These are phyloP conservation scores for Candida qinlingensis DNA, from an alignment of 805 yeast species.

Conservation along the genomic window DNA sequence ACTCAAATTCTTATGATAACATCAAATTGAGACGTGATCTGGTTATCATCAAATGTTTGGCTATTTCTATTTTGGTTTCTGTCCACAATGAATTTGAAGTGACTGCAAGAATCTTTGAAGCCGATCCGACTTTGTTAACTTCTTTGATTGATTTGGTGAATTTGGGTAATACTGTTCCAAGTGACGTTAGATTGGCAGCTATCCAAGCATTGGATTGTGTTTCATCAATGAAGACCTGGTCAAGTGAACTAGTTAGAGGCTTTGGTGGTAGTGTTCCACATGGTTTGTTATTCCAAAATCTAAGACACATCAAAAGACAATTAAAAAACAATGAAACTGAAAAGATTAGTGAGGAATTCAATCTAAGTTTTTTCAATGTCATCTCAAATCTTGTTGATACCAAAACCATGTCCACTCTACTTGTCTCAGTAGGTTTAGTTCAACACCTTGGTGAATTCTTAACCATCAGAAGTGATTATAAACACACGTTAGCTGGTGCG, in stretches of 20 bases:
- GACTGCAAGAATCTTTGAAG: constrained; percentile 61
- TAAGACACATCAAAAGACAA: constrained; percentile 56
- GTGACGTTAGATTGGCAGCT: constrained; percentile 52
- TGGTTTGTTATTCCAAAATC: constrained; percentile 69
- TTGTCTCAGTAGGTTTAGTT: constrained; percentile 73
- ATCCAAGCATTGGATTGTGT: constrained; percentile 64
- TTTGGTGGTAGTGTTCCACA: constrained; percentile 85
- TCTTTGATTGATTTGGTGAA: constrained; percentile 69
- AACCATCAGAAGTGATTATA: constrained; percentile 42
- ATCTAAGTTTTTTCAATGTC: constrained; percentile 49
- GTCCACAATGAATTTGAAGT: constrained; percentile 52
- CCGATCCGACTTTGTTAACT: constrained; percentile 65
- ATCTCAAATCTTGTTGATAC: constrained; percentile 57
- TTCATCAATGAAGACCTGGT: constrained; percentile 61
- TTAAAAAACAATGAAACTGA: constrained; percentile 35
- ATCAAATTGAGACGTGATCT: constrained; percentile 52
- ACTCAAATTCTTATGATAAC: constrained; percentile 47
- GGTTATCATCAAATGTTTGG: constrained; percentile 56
- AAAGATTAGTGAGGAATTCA: constrained; percentile 42
- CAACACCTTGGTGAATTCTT: constrained; percentile 60
- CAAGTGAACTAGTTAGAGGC: constrained; percentile 70
- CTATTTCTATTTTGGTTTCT: constrained; percentile 60
- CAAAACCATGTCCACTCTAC: constrained; percentile 46
- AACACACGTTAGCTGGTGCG: constrained; percentile 59
- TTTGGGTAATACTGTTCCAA: constrained; percentile 54